Evolutionary conservation across 805 yeast genomes (phyloP), one percentile per base, ranked within the genome.

Genomic region (Suhomyces canberraensis): DNA sequence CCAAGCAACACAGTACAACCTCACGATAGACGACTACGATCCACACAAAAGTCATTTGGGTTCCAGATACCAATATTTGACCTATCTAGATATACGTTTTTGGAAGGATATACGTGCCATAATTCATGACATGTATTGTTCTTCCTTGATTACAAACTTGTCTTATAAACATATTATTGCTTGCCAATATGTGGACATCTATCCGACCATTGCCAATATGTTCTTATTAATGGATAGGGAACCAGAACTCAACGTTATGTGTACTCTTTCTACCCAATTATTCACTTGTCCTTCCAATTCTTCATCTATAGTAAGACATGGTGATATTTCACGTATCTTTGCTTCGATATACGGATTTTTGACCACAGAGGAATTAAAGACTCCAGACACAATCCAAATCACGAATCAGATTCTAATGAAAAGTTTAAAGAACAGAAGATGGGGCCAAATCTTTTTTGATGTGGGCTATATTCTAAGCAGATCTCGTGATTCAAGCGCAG

Each of bases 201-300:
- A 91, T 55, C 90, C 95, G 0, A 71, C 76, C 7, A 60, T 86
- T 11, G 78, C 84, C 1, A 86, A 86, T 44, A 67, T 83, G 65
- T 85, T 81, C 47, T 68, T 85, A 31, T 61, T 73, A 0, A 65
- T 78, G 44, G 99, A 93, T 52, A 72, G 96, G 41, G 98, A 93
- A 52, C 95, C 96, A 0, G 96, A 89, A 48, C 61, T 77, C 37
- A 86, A 91, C 9, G 72, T 85, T 3, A 70, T 90, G 66, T 73
- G 81, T 25, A 77, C 81, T 25, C 62, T 91, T 15, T 79, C 95
- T 0, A 80, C 91, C 0, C 98, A 93, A 60, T 63, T 93, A 16
- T 89, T 89, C 58, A 90, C 97, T 0, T 83, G 95, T 36, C 96
- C 97, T 0, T 76, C 89, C 0, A 81, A 84, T 45, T 81, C 95